Evolutionary conservation across 306 rosid genomes (phyloP).

Genomic region (Acacia crassicarpa): DNA sequence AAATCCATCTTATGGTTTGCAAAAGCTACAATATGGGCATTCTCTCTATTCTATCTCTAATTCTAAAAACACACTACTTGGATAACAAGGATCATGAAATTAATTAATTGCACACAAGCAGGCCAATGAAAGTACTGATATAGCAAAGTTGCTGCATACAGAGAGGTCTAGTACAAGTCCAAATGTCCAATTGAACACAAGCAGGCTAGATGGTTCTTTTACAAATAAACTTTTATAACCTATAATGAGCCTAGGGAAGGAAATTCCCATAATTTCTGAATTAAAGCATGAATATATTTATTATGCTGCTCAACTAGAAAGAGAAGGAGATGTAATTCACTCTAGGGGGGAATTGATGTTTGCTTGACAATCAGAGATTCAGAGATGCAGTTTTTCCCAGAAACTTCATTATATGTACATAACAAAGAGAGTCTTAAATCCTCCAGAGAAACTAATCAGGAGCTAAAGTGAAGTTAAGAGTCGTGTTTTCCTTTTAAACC

Average conservation of each 20-base stretch:
- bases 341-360: neutral
- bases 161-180: neutral
- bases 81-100: neutral
- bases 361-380: neutral
- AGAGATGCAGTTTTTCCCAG: neutral
- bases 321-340: neutral
- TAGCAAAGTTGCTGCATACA: neutral
- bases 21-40: neutral
- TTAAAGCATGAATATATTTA: neutral
- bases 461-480: neutral
- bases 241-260: neutral
- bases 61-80: neutral
- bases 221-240: neutral
- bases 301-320: neutral
- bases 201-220: neutral
- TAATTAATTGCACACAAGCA: neutral
- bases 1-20: neutral
- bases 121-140: too few relatives aligned
- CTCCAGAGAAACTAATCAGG: neutral
- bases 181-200: neutral
- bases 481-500: neutral
- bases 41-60: neutral
- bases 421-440: neutral
- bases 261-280: neutral
- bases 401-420: neutral